Evolutionary conservation across 106 monocot species (phyloP), one percentile per base, ranked within the genome.

Genomic region (Xerophyta viscosa): DNA sequence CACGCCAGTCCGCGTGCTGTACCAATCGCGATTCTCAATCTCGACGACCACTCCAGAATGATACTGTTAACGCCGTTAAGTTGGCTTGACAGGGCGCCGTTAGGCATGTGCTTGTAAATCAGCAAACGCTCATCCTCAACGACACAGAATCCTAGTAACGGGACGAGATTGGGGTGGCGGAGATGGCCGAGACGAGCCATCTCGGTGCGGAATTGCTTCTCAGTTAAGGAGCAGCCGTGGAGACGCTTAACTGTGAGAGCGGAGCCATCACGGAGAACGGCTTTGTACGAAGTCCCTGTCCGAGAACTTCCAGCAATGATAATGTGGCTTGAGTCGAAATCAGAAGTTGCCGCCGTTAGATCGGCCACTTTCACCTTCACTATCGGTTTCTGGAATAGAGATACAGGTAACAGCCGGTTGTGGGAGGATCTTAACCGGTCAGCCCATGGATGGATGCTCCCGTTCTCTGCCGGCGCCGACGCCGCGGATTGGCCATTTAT

Each of bases 351-450:
- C 3, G 74, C 70, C 80, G 88, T 74, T 54, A 93, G 56, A 60
- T 93, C 84, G 12, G 80, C 80, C 13, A 93, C 62, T 63, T 77
- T 83, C 27, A 87, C 71, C 81, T 93, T 93, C 13, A 88, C 80
- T 27, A 93, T 80, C 0, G 83, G 87, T 53, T 93, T 87, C 52
- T 63, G 63, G 24, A 63, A 70, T 17, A 70, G 41, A 8, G 70
- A 70, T 0, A 70, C 70, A 0, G 31, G 41, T 4, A 50, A 27
- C 28, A 63, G 37, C 17, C 69, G 41, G 31, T 46, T 48, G n/a
- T 58, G 58, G 7, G 50, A 57, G 14, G 58, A 8, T 5, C 49
- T 11, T 1, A 58, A 50, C 29, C 67, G 37, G 11, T 39, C 41
- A 0, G 29, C 53, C 62, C 56, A 70, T 21, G 7, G 13, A 8